Evolutionary conservation across 2,329 filamentous ascomycete genomes (phyloP), one percentile per base, ranked within the genome.

Genomic region (Boeremia exigua): DNA sequence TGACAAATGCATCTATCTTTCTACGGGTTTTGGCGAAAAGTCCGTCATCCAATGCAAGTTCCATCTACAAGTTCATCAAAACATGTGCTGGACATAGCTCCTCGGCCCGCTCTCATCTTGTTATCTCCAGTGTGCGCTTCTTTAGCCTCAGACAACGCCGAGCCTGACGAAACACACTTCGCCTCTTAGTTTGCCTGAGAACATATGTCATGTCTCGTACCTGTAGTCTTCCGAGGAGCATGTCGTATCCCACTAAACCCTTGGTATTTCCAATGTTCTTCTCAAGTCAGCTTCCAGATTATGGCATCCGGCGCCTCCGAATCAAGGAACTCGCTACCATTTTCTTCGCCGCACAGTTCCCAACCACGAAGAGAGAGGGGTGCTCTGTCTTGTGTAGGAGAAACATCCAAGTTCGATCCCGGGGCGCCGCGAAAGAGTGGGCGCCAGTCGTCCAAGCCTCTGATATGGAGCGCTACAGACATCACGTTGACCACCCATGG

Each of bases 81-180:
- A 6, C 4, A 2, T 33, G 10, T 9, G 29, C 25, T 6, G 30
- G 8, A 27, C 12, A n/a, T 23, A 39, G 34, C 38, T 32, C n/a
- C 32, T 45, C 40, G 15, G 34, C 34, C 28, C 39, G 49, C 38
- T 40, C 28, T 34, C 12, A 8, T n/a, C 6, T 12, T 11, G 17
- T 6, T 29, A 2, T 6, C 17, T 12, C 27, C 42, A 23, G 14
- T 9, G 14, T 37, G 46, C 36, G 46, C 42, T 10, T 9, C 12
- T 30, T 42, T 34, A 36, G 23, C 40, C 46, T 40, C 39, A 45
- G 27, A 49, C 52, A 45, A 39, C 14, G 52, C 46, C 52, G 34
- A 49, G 46, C 40, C 40, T 39, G 23, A 38, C 30, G 46, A 46
- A 55, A 55, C 53, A 23, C 14, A 19, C 12, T 10, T 27, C 23